Percentiles rank a stretch among this genome's conserved stretches.
Evolutionary conservation across 768 basidiomycete species (phyloP).

Genomic region (Candolleomyces efflorescens): DNA sequence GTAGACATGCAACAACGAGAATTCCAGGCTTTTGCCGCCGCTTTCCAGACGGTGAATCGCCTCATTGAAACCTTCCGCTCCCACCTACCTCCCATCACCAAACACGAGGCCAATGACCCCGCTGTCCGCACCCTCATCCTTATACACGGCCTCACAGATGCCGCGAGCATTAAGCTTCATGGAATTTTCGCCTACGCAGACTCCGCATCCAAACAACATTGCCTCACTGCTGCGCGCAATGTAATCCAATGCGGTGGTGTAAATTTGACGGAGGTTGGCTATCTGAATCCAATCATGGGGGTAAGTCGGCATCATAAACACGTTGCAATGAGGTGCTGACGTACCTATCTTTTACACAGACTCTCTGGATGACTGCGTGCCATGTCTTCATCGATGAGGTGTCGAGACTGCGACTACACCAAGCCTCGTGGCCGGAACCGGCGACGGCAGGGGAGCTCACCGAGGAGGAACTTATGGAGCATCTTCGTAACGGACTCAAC

Average conservation of each 20-base stretch:
- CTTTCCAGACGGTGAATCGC: conserved; percentile 41
- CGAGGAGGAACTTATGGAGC: conserved; percentile 41
- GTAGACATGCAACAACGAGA: conserved; percentile 40
- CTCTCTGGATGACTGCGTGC: conserved; percentile 44
- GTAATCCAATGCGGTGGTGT: conserved; percentile 37
- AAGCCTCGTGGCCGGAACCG: conserved; percentile 25
- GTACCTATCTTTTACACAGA: conserved; percentile 23
- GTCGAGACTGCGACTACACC: conserved; percentile 32
- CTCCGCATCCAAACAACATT: conserved; percentile 37
- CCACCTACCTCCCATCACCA: conserved; percentile 28
- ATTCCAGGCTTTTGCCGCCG: conserved; percentile 35
- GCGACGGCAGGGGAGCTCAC: conserved; percentile 16
- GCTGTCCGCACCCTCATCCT: conserved; percentile 34
- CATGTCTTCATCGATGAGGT: conserved; percentile 45
- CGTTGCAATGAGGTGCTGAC: conserved; percentile 5
- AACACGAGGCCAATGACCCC: conserved; percentile 29
- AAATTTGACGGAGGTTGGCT: conserved; percentile 34
- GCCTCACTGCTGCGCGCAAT: conserved; percentile 39
- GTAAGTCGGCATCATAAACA: conserved; percentile 28
- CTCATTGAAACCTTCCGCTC: conserved; percentile 39
- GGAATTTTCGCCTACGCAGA: conserved; percentile 41
- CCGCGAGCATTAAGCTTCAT: conserved; percentile 50
- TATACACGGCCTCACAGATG: conserved; percentile 44
- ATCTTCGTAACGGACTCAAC: conserved; percentile 34
- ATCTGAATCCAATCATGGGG: conserved; percentile 48